Base-by-base conservation (phyloP, 2,329 filamentous ascomycete genomes). In the Neonectria punicea region DNA sequence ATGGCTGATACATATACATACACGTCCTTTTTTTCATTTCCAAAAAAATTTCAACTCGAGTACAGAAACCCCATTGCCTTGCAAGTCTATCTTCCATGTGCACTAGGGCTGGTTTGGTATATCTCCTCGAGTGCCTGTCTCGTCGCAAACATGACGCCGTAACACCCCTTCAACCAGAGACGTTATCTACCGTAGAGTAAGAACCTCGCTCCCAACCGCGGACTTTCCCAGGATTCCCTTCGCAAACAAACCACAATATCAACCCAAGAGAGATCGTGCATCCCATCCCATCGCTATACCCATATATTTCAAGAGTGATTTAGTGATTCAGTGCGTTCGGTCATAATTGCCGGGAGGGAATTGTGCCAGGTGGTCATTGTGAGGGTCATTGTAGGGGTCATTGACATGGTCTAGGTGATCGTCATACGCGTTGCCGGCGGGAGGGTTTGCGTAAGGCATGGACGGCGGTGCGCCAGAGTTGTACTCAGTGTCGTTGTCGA, bases 321-420 rank as follows among this genome's bases (percentile, higher is more conserved):
- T 77, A 25, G 39, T 72, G 69, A 20, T 78, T 73, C 77, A 79
- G 65, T 80, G 74, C 61, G 80, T 82, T 65, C 85, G 81, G 72
- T 88, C 85, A 74, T 90, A 90, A 73, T 88, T 84, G 39, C 76
- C 88, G 20, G 79, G 76, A 2, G 88, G 88, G 74, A 90, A 90
- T 58, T 85, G 83, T 20, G 80, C 84, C 0, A 86, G 84, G 51
- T 83, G 81, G 67, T 74, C 47, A 50, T 28, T 28, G 47, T 51
- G 49, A 43, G 39, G n/a, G 11, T 51, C 70, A 43, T 73, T 67
- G n/a, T 69, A 74, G n/a, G 10, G 49, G n/a, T 50, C 47, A n/a
- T 50, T 50, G 49, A 34, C 30, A 11, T 43, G 39, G n/a, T 43
- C 49, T 18, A 51, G 49, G 7, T 51, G 49, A 18, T 51, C 70